Percentiles rank a stretch among this genome's conserved stretches.
These are phyloP conservation scores for Scleroderma bovista DNA, from an alignment of 768 basidiomycete species.

Conservation along the genomic window DNA sequence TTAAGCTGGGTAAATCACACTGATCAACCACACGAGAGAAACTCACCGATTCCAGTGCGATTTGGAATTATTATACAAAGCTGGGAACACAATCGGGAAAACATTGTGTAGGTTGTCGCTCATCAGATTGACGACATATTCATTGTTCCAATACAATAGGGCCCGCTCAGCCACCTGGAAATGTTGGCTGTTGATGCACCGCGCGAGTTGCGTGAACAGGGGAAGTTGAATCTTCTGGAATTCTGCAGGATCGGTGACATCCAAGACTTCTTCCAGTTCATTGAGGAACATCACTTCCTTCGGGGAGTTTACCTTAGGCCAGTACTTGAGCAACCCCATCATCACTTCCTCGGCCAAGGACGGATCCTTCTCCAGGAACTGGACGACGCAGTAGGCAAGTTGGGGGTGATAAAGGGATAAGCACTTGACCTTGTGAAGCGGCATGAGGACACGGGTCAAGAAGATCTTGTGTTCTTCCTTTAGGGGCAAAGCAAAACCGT, in stretches of 20 bases:
- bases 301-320: constrained; percentile 99
- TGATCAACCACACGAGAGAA: not conserved
- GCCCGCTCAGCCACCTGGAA: constrained; percentile 99
- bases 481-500: constrained; percentile 94
- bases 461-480: constrained; percentile 99
- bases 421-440: constrained; percentile 96
- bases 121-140: constrained; percentile 99
- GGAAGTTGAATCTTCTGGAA: constrained; percentile 94
- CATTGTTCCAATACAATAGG: constrained; percentile 98
- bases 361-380: constrained; percentile 96
- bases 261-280: constrained; percentile 97
- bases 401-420: constrained; percentile 99
- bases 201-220: constrained; percentile 88
- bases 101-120: constrained; percentile 87
- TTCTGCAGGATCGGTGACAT: constrained; percentile 94
- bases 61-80: constrained; percentile 92
- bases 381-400: constrained; percentile 97
- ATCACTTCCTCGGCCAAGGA: constrained; percentile 92
- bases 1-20: constrained; percentile 8
- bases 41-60: constrained; percentile 97
- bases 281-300: constrained; percentile 99
- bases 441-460: constrained; percentile 88
- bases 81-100: constrained; percentile 95
- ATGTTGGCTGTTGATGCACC: constrained; percentile 98
- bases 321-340: constrained; percentile 91